These are phyloP conservation scores for Nicotiana sylvestris DNA, from an alignment of 257 asterid species.

Conservation along the genomic window DNA sequence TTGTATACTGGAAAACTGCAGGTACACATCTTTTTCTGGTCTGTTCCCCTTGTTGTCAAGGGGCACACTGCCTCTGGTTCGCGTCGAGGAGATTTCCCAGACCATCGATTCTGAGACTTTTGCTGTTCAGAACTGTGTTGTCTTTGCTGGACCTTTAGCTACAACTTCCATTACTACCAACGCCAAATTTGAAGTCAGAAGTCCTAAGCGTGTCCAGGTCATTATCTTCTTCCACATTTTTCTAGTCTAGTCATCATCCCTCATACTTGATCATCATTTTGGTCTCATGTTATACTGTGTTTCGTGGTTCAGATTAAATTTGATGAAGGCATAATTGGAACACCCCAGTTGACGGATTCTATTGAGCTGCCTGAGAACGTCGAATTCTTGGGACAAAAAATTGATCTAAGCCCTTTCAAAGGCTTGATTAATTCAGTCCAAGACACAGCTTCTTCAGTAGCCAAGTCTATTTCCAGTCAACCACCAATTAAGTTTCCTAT, in stretches of 20 bases:
- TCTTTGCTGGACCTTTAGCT: conserved; percentile 73
- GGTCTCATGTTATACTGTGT: neutral
- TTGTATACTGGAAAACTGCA: conserved; percentile 25
- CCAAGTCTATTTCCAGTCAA: conserved; percentile 64
- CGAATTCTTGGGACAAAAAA: conserved; percentile 69
- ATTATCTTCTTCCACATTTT: neutral
- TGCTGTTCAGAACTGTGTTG: conserved; percentile 72
- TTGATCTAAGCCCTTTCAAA: conserved; percentile 81
- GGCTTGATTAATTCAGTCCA: conserved; percentile 71
- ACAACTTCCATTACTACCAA: conserved; percentile 69
- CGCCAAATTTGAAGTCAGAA: conserved; percentile 89
- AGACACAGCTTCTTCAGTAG: conserved; percentile 82
- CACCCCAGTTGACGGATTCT: conserved; percentile 91
- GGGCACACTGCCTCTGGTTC: conserved; percentile 58
- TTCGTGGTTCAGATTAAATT: conserved; percentile 57
- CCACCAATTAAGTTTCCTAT: conserved; percentile 80
- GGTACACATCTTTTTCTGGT: conserved; percentile 77
- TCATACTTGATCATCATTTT: neutral
- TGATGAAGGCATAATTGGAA: conserved; percentile 80
- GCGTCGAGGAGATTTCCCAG: conserved; percentile 85
- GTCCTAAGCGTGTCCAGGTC: conserved; percentile 96
- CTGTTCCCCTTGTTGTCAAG: conserved; percentile 74
- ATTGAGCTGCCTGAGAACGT: conserved; percentile 69
- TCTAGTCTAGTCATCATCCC: neutral
- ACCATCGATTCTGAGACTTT: conserved; percentile 62